Evolutionary conservation across 2,329 filamentous ascomycete species (phyloP).

Genomic region (Claviceps fusiformis): DNA sequence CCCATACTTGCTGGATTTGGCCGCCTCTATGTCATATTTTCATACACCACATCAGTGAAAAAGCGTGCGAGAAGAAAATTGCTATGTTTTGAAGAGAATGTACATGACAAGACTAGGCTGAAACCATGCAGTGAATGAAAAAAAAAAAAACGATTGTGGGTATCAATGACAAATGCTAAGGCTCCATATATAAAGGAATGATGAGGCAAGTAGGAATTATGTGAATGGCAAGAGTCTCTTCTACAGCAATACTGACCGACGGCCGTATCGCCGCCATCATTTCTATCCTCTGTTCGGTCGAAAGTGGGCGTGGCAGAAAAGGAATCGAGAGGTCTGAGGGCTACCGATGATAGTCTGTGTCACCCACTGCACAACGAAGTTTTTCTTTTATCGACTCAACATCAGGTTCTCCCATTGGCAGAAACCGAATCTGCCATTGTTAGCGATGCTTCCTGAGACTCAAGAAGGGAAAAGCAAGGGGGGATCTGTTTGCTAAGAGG

Average conservation of each 20-base stretch:
- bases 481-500: neutral
- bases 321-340: neutral
- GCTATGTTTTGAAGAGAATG: neutral
- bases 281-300: neutral
- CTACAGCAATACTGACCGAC: neutral
- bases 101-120: neutral
- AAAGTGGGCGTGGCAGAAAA: neutral
- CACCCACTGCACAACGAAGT: constrained; percentile 36
- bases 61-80: neutral
- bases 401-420: constrained; percentile 47
- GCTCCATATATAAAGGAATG: neutral
- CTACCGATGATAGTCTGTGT: constrained; percentile 11
- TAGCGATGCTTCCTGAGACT: constrained; percentile 5
- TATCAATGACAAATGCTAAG: constrained; percentile 3
- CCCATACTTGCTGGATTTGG: neutral
- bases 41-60: neutral
- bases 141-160: neutral
- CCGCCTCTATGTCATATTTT: neutral
- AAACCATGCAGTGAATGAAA: neutral
- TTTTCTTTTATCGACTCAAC: constrained; percentile 46
- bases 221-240: neutral
- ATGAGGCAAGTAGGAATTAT: neutral
- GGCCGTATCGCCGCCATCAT: neutral
- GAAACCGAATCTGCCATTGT: constrained; percentile 45
- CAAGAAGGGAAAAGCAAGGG: too few species aligned